Evolutionary conservation across 495 filamentous ascomycete species (phyloP).

Genomic region (Neurospora terricola): DNA sequence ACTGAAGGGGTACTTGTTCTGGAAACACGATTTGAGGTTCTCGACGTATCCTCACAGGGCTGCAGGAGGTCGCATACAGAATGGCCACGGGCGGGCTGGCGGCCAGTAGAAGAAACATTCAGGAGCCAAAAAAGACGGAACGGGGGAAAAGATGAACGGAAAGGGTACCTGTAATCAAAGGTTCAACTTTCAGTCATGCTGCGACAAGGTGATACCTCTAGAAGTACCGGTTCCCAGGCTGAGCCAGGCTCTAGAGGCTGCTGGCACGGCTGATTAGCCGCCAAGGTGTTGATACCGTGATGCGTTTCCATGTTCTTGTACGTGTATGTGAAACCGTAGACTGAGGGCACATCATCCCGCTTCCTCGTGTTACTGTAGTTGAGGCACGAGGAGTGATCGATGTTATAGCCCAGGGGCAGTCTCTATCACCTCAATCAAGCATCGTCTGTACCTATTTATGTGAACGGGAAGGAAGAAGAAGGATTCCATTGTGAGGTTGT

Average conservation of each 20-base stretch:
- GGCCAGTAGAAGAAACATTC: neutral
- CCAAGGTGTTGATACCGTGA: neutral
- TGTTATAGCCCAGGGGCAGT: neutral
- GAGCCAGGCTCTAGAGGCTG: neutral
- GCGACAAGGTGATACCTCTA: neutral
- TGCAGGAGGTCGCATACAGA: neutral
- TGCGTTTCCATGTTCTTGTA: neutral
- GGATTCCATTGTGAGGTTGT: neutral
- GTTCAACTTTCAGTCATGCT: neutral
- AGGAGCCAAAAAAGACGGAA: neutral
- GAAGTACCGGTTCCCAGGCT: neutral
- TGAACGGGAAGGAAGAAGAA: neutral
- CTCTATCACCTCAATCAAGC: neutral
- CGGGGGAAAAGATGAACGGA: neutral
- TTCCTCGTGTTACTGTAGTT: neutral
- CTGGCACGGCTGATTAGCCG: neutral
- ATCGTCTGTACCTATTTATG: neutral
- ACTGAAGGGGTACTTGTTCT: neutral
- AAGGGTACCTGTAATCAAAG: neutral
- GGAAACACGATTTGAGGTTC: neutral
- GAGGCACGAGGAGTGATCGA: neutral
- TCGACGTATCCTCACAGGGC: neutral
- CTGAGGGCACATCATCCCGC: neutral
- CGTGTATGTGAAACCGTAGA: neutral
- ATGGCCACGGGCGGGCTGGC: neutral